These are phyloP conservation scores for Graphiopsis chlorocephala DNA, from an alignment of 2,329 filamentous ascomycete species.

Conservation along the genomic window DNA sequence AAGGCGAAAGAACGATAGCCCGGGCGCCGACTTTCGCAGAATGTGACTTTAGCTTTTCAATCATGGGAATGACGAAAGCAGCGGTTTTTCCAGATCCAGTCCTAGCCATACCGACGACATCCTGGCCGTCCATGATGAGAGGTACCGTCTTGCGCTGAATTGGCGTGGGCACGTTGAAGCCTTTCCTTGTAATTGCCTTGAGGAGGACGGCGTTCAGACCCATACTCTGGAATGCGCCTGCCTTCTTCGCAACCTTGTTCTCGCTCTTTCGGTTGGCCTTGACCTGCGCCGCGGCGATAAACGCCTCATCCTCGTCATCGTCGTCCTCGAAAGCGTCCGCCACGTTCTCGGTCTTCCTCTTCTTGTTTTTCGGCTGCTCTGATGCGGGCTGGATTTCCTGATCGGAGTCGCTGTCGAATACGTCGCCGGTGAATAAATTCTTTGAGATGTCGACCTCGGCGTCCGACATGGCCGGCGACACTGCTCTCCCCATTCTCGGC, in stretches of 20 bases:
- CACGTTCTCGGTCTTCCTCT: slow-evolving; percentile 19
- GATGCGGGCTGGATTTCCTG: slow-evolving; percentile 10
- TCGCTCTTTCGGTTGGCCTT: slow-evolving; percentile 82
- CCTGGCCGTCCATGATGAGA: slow-evolving; percentile 80
- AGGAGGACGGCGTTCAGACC: slow-evolving; percentile 77
- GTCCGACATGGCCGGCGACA: slow-evolving; percentile 82
- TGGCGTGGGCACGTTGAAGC: slow-evolving; percentile 91
- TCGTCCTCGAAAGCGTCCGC: slow-evolving; percentile 38
- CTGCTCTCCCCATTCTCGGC: slow-evolving; percentile 63
- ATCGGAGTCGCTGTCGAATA: slow-evolving; percentile 53
- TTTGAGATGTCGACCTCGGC: slow-evolving; percentile 87
- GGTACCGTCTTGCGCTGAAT: slow-evolving; percentile 98
- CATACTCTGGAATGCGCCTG: slow-evolving; percentile 96
- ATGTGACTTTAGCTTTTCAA: slow-evolving; percentile 86
- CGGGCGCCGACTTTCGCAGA: slow-evolving; percentile 82
- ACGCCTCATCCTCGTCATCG: slow-evolving; percentile 66
- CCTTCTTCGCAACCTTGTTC: slow-evolving; percentile 86
- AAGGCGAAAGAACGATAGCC: slow-evolving; percentile 85
- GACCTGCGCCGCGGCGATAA: slow-evolving; percentile 84
- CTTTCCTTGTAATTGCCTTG: slow-evolving; percentile 88
- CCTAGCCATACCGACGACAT: slow-evolving; percentile 98
- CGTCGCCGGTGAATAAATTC: slow-evolving; percentile 59
- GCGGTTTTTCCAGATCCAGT: slow-evolving; percentile 99
- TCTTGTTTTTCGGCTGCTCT: slow-evolving; percentile 3
- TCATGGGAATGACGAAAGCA: slow-evolving; percentile 97